Evolutionary conservation across 1,284 basidiomycete genomes (phyloP), one percentile per base, ranked within the genome.

Genomic region (Leccinum angustisporum): DNA sequence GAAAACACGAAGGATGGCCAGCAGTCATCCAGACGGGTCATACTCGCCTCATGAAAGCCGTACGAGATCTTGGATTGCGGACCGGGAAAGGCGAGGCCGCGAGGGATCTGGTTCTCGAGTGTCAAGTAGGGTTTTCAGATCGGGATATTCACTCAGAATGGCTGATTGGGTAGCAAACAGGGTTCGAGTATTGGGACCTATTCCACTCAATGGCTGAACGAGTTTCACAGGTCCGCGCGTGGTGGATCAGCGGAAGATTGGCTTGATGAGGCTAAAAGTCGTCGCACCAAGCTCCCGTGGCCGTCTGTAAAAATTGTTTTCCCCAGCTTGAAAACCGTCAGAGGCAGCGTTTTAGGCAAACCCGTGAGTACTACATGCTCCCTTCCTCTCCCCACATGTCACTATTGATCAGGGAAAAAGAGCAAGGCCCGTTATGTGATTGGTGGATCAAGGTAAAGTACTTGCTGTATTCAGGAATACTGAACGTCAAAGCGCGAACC

Each of bases 191-290:
- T 92, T 50, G 91, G 91, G 13, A 76, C 71, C 2, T 92, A 90
- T 73, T 86, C 85, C n/a, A 85, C 87, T 0, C 83, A 87, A 66
- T 93, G 91, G 91, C 70, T 90, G 62, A 90, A 91, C 68, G 90
- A 92, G 69, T 90, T 93, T 67, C 81, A 87, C 67, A 81, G 79
- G 71, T 91, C 89, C 5, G 86, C 87, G 3, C 78, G 81, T 25
- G 91, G 91, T 8, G 81, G 85, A 66, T 83, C 83, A n/a, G 83
- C 87, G 5, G 82, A 88, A 70, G 79, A 81, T 57, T 89, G 86
- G 85, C 79, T 92, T 2, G 84, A 88, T 64, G 76, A 80, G 59
- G 70, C 81, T 9, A 88, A 83, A 72, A 76, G 79, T 60, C 77
- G 75, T 48, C 81, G 86, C 46, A 77, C 83, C 67, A 87, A 85